phyloP scores from a whole-genome alignment of 2,329 filamentous ascomycete genomes.

The Fusarium goolgardi region DNA sequence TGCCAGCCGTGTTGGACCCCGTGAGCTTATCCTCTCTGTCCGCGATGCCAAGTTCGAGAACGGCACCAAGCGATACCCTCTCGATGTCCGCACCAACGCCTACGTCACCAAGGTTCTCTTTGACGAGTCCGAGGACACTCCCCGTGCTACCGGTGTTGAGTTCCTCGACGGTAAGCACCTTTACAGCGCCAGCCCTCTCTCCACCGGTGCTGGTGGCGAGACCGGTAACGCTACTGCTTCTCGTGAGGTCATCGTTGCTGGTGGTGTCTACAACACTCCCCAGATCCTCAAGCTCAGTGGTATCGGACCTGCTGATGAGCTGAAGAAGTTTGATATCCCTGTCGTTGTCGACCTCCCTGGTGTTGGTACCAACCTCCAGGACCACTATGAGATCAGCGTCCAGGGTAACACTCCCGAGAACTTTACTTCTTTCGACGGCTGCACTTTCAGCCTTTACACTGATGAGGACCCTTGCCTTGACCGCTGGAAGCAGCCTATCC shows the following conservation, averaged over 20 bases:
- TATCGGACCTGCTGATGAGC: slow-evolving; percentile 57
- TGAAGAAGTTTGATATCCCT: slow-evolving; percentile 58
- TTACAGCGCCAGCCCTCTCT: slow-evolving; percentile 37
- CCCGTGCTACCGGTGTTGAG: slow-evolving; percentile 51
- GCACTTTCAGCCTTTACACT: slow-evolving; percentile 48
- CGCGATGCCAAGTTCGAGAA: slow-evolving; percentile 32
- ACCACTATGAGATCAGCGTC: slow-evolving; percentile 60
- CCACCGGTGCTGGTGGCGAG: slow-evolving; percentile 21
- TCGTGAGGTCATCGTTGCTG: slow-evolving; percentile 62
- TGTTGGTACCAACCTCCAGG: slow-evolving; percentile 69
- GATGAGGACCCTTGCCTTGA: slow-evolving; percentile 53
- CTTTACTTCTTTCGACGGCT: slow-evolving; percentile 48
- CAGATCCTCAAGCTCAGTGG: slow-evolving; percentile 65
- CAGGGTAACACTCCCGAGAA: slow-evolving; percentile 45
- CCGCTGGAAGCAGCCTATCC: slow-evolving; percentile 48
- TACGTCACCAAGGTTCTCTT: slow-evolving; percentile 55
- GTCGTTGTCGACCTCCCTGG: slow-evolving; percentile 62
- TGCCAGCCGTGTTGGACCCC: slow-evolving; percentile 63
- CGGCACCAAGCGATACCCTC: slow-evolving; percentile 38
- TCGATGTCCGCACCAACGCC: slow-evolving; percentile 40
- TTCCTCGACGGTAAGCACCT: slow-evolving; percentile 46
- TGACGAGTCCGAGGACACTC: slow-evolving; percentile 44
- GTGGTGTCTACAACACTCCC: slow-evolving; percentile 63
- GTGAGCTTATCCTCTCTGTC: slow-evolving; percentile 63
- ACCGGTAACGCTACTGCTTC: slow-evolving; percentile 43